These are phyloP conservation scores for Cytospora mali DNA, from an alignment of 2,329 filamentous ascomycete species.

Conservation along the genomic window DNA sequence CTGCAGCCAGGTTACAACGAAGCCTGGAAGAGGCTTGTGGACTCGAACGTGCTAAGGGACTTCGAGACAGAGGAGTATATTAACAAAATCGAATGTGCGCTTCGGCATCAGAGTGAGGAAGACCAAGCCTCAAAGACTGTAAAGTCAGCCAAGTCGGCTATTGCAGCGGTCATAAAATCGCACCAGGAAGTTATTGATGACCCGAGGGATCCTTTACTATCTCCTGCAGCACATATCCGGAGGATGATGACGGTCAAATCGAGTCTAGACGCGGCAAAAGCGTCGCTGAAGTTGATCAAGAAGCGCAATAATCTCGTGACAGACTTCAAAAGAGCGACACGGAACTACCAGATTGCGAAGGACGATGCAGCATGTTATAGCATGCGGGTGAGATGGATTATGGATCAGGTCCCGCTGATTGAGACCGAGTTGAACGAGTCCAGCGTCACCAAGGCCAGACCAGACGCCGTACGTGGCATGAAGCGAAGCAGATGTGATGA, in stretches of 20 bases:
- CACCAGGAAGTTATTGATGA: slow-evolving; percentile 8
- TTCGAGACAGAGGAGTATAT: slow-evolving; percentile 36
- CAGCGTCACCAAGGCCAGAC: no score
- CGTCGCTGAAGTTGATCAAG: slow-evolving; percentile 27
- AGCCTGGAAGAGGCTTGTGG: slow-evolving; percentile 39
- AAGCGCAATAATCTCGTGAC: slow-evolving; percentile 30
- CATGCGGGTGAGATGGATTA: no score
- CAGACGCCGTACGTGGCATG: no score
- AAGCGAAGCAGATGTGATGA: no score
- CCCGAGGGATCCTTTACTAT: slow-evolving; percentile 22
- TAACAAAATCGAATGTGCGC: slow-evolving; percentile 17
- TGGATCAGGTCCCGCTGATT: no score
- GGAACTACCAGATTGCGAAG: no score
- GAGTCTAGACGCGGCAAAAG: slow-evolving; percentile 29
- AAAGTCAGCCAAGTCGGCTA: slow-evolving; percentile 19
- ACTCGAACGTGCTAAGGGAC: slow-evolving; percentile 35
- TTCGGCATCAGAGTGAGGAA: slow-evolving; percentile 28
- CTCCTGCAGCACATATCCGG: slow-evolving; percentile 19
- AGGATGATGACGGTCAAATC: slow-evolving; percentile 28
- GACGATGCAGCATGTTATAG: no score
- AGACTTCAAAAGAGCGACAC: no score
- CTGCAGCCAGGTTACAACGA: slow-evolving; percentile 33
- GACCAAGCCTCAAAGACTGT: slow-evolving; percentile 30
- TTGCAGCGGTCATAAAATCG: slow-evolving; percentile 25
- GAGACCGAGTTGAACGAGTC: no score